These are phyloP conservation scores for Saccharata proteae DNA, from an alignment of 2,329 filamentous ascomycete genomes.

Conservation along the genomic window DNA sequence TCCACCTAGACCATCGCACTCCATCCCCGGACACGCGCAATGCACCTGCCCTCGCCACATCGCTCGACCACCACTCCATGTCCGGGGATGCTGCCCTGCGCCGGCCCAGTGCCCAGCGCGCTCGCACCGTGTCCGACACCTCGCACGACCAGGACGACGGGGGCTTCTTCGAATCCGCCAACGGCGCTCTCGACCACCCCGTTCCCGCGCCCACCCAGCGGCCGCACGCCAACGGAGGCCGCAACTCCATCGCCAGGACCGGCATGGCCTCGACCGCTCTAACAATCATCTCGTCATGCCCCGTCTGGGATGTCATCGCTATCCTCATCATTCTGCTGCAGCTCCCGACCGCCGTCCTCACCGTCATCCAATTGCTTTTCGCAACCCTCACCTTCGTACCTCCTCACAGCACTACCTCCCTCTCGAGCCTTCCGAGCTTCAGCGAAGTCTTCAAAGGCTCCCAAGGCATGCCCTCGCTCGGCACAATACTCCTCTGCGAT, in stretches of 20 bases:
- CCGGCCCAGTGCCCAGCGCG: slow-evolving; percentile 16
- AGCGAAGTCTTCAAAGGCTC: slow-evolving; percentile 86
- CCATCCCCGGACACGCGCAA: slow-evolving; percentile 20
- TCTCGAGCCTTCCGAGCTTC: slow-evolving; percentile 63
- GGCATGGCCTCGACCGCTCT: slow-evolving; percentile 63
- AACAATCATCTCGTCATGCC: slow-evolving; percentile 80
- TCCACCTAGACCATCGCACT: slow-evolving; percentile 26
- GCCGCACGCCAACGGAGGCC: slow-evolving; percentile 40
- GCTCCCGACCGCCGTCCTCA: slow-evolving; percentile 76
- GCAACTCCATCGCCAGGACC: slow-evolving; percentile 26
- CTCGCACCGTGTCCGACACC: slow-evolving; percentile 30
- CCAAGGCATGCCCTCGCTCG: slow-evolving; percentile 72
- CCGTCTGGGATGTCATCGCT: slow-evolving; percentile 87
- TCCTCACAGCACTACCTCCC: slow-evolving; percentile 59
- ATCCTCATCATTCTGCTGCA: slow-evolving; percentile 94
- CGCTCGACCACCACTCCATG: slow-evolving; percentile 7
- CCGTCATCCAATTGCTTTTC: slow-evolving; percentile 83
- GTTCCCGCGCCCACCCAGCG: slow-evolving; percentile 23
- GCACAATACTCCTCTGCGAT: slow-evolving; percentile 75
- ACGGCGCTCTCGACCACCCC: slow-evolving; percentile 23
- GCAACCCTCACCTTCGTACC: slow-evolving; percentile 87
- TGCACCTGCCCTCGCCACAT: slow-evolving; percentile 12
- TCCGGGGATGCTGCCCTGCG: slow-evolving; percentile 8
- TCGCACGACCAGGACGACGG: slow-evolving; percentile 29
- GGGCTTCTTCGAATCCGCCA: slow-evolving; percentile 18